Evolutionary conservation across 805 yeast species (phyloP).

Genomic region (Metschnikowia sp.): DNA sequence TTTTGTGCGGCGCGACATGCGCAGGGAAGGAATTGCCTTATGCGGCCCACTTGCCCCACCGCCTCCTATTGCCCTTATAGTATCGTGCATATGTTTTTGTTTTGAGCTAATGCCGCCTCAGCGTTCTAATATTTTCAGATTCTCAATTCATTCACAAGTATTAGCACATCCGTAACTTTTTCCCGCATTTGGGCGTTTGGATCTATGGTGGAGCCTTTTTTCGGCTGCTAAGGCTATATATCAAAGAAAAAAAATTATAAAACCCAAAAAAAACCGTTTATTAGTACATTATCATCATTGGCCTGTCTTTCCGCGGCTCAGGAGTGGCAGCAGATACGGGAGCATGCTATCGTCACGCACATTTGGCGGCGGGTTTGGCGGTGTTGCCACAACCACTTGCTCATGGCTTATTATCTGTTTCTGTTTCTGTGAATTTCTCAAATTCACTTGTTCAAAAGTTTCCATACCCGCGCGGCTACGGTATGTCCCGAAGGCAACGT

Average conservation of each 20-base stretch:
- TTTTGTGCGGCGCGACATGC: not conserved
- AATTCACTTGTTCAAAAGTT: not conserved
- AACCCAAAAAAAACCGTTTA: no score
- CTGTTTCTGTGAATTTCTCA: not conserved
- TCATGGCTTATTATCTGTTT: no score
- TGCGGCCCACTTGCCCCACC: not conserved
- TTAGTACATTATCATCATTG: no score
- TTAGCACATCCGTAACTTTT: no score
- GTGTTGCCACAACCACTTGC: constrained; percentile 1
- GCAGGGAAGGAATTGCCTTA: constrained; percentile 4
- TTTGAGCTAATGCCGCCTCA: not conserved
- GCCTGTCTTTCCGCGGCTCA: constrained; percentile 2
- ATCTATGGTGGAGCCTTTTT: no score
- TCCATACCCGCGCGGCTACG: constrained; percentile 3
- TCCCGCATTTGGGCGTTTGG: no score
- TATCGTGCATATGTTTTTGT: not conserved
- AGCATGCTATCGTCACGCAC: constrained; percentile 9
- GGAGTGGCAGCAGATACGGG: constrained; percentile 8
- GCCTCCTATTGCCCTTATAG: not conserved
- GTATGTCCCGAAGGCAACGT: constrained; percentile 21
- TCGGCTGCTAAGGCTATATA: not conserved
- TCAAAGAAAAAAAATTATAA: not conserved
- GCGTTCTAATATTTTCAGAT: no score
- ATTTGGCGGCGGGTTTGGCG: constrained; percentile 5
- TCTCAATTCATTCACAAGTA: no score